Base-by-base conservation (phyloP, 2,329 filamentous ascomycete species). In the Fusarium acutatum region DNA sequence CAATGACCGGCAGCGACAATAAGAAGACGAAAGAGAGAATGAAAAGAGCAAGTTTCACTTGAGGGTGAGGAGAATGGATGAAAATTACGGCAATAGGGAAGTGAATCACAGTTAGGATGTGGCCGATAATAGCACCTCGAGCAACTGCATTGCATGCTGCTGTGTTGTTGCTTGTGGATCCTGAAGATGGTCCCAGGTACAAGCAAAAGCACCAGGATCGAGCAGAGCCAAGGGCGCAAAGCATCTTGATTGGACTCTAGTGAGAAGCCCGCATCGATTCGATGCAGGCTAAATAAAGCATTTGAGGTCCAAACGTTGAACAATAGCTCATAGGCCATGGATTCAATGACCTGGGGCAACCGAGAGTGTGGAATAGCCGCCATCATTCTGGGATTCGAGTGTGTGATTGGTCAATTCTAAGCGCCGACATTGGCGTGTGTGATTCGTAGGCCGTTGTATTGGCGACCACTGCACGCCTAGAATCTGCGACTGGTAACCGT, bases 281-380 rank as follows among this genome's bases (percentile, higher is more conserved):
- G 64, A 60, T 57, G 64, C 60, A 76, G 75, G 77, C 76, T 77
- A 78, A 78, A 78, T 78, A 77, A 77, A 78, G 75, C 70, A 66
- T 66, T 64, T 22, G 58, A 64, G 59, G 53, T 64, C 71, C 46
- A 67, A 67, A 57, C 54, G 66, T 65, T 67, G 35, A 64, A 60
- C 61, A 65, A 70, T 60, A 69, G 65, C 67, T 75, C 71, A 77
- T 78, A 78, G 75, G 77, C 69, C 64, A 75, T 72, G 71, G 57
- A 35, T 75, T 71, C 71, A 69, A 64, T 71, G 69, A 69, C 64
- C 72, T 78, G 75, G 74, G 66, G 73, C 73, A 78, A 56, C 67
- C 62, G 46, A 58, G 64, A 49, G 81, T 82, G 69, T 82, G 78
- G 77, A 79, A 81, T 82, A 84, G 81, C 82, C 84, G 84, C 84